These are phyloP conservation scores for Polychytrium aggregatum DNA, from an alignment of 192 early-diverging fungal genomes.

Conservation along the genomic window DNA sequence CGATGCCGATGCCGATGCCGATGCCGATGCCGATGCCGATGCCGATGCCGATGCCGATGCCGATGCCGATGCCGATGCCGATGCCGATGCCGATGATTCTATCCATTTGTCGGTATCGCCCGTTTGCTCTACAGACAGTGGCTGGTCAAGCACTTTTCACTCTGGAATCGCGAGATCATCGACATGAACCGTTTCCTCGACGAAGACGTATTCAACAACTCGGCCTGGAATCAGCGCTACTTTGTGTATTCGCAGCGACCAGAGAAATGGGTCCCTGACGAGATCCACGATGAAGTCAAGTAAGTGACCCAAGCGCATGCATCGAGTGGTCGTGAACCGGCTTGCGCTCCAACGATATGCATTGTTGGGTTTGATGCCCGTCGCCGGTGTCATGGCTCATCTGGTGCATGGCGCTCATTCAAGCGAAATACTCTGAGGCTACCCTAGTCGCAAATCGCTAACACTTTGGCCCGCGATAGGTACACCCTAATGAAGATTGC, in stretches of 20 bases:
- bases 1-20: no score
- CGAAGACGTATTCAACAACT: conserved; percentile 90
- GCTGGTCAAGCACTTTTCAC: conserved; percentile 61
- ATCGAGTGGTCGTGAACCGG: conserved; percentile 1
- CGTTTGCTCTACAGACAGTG: conserved; percentile 64
- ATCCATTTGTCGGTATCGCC: no score
- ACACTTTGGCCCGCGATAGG: no score
- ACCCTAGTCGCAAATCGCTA: no score
- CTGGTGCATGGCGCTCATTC: no score
- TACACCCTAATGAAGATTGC: conserved; percentile 41
- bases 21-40: no score
- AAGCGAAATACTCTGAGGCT: no score
- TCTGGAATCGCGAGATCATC: conserved; percentile 68
- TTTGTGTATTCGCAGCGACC: conserved; percentile 52
- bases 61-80: no score
- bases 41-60: no score
- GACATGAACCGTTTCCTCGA: conserved; percentile 64
- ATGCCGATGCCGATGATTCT: no score
- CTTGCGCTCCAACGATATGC: neutral
- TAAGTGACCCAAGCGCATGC: conserved; percentile 23
- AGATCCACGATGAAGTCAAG: conserved; percentile 50
- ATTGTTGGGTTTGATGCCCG: neutral
- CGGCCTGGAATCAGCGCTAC: conserved; percentile 96
- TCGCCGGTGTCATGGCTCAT: no score
- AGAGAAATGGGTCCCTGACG: conserved; percentile 25